A percentile compares a stretch with the other conserved stretches of the same genome.
These are phyloP conservation scores for Heteromeles arbutifolia DNA, from an alignment of 306 rosid genomes.

Conservation along the genomic window DNA sequence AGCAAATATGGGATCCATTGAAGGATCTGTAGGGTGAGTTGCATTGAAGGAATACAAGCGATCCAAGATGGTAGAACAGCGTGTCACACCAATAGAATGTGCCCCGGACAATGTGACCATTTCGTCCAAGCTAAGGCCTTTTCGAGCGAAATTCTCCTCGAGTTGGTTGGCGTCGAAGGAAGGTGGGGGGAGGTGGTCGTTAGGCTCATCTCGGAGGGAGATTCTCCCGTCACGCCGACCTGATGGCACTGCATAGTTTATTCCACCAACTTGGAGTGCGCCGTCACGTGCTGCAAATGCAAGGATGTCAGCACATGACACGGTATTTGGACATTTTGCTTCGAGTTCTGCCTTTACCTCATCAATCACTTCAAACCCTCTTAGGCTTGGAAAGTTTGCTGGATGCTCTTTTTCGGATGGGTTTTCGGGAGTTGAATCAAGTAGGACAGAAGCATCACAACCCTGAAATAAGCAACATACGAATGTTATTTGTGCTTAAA, in stretches of 20 bases:
- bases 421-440: slow-evolving; percentile 24
- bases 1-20: slow-evolving; percentile 22
- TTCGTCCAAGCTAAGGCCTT: slow-evolving; percentile 24
- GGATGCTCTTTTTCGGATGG: slow-evolving; percentile 26
- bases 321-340: slow-evolving; percentile 30
- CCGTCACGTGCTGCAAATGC: slow-evolving; percentile 38
- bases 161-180: slow-evolving; percentile 15
- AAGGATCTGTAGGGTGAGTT: slow-evolving; percentile 27
- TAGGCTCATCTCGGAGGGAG: slow-evolving; percentile 11
- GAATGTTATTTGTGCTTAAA: neutral
- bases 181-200: neutral
- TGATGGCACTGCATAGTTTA: slow-evolving; percentile 24
- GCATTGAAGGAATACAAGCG: slow-evolving; percentile 23
- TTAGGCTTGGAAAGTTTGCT: slow-evolving; percentile 31
- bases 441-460: slow-evolving; percentile 30
- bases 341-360: slow-evolving; percentile 29
- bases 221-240: slow-evolving; percentile 27
- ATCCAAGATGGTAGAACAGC: slow-evolving; percentile 23
- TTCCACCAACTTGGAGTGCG: slow-evolving; percentile 20
- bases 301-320: slow-evolving; percentile 36
- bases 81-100: slow-evolving; percentile 35
- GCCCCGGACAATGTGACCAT: slow-evolving; percentile 44
- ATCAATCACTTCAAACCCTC: slow-evolving; percentile 36
- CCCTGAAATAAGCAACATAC: slow-evolving; percentile 14
- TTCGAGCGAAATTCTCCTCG: neutral